Percentiles rank a stretch among this genome's conserved stretches.
Evolutionary conservation across 139 green algal genomes (phyloP).

Genomic region (Dunaliella sp.): DNA sequence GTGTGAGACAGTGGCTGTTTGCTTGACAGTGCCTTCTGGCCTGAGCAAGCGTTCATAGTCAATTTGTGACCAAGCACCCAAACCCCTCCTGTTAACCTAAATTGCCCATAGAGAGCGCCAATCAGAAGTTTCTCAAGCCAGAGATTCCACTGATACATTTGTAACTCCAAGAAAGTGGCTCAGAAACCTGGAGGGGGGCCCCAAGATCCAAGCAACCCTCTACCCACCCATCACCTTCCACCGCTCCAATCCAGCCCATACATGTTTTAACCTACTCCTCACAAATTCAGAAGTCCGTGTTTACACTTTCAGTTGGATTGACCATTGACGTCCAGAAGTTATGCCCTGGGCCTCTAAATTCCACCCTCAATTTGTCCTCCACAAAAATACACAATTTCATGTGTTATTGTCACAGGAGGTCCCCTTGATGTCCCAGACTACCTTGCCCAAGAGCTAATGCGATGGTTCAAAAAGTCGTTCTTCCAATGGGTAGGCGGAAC

Average conservation of each 20-base stretch:
- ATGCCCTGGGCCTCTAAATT: neutral
- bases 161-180: too few relatives aligned
- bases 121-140: too few relatives aligned
- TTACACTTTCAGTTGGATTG: neutral
- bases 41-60: too few relatives aligned
- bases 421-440: slow-evolving; percentile 30
- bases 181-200: too few relatives aligned
- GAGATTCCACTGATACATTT: too few relatives aligned
- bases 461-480: slow-evolving; percentile 75
- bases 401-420: slow-evolving; percentile 19
- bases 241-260: neutral
- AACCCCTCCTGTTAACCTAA: too few relatives aligned
- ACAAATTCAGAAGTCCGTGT: neutral
- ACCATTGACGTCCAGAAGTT: neutral
- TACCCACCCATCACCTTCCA: too few relatives aligned
- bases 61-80: too few relatives aligned
- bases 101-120: too few relatives aligned
- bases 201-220: too few relatives aligned
- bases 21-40: too few relatives aligned
- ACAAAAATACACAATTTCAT: neutral
- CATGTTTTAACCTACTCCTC: neutral
- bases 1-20: too few relatives aligned
- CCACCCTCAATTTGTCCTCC: neutral
- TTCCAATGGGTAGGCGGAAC: slow-evolving; percentile 64
- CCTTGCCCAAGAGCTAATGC: slow-evolving; percentile 47